These are phyloP conservation scores for Boletus rubropictus DNA, from an alignment of 768 basidiomycete genomes.

Conservation along the genomic window DNA sequence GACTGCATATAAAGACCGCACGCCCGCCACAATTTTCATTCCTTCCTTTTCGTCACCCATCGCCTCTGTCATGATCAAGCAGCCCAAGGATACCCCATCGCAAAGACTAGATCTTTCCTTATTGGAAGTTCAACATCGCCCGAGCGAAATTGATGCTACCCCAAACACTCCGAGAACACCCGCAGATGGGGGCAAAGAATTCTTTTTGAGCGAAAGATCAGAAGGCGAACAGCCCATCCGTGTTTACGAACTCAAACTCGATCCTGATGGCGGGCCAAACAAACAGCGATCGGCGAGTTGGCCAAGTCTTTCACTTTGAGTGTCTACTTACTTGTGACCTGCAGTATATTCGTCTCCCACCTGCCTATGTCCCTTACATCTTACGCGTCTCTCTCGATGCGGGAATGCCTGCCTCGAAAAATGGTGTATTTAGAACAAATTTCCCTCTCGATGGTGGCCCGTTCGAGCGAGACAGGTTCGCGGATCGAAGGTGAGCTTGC, in stretches of 20 bases:
- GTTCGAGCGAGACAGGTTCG: constrained; percentile 72
- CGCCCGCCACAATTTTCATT: constrained; percentile 1
- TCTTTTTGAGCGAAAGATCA: constrained; percentile 58
- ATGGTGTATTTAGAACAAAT: constrained; percentile 93
- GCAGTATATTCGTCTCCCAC: constrained; percentile 94
- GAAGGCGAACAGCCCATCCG: constrained; percentile 59
- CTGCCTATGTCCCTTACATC: constrained; percentile 83
- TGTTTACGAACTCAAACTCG: constrained; percentile 83
- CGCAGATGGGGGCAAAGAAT: constrained; percentile 87
- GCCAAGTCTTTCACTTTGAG: background rate
- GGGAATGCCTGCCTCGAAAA: constrained; percentile 83
- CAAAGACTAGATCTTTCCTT: constrained; percentile 14
- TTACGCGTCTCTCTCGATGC: constrained; percentile 88
- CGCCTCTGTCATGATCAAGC: constrained; percentile 13
- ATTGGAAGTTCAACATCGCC: constrained; percentile 6
- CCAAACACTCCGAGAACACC: constrained; percentile 76
- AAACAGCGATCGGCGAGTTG: constrained; percentile 73
- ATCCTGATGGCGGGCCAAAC: constrained; percentile 85
- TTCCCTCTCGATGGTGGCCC: constrained; percentile 90
- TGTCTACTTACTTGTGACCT: constrained; percentile 8
- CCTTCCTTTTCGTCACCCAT: background rate
- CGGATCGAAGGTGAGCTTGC: constrained; percentile 62
- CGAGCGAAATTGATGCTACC: background rate
- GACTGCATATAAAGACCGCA: constrained; percentile 12
- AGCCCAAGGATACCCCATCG: background rate